phyloP scores from a whole-genome alignment of 2,329 filamentous ascomycete species.

The Microdochium trichocladiopsis region DNA sequence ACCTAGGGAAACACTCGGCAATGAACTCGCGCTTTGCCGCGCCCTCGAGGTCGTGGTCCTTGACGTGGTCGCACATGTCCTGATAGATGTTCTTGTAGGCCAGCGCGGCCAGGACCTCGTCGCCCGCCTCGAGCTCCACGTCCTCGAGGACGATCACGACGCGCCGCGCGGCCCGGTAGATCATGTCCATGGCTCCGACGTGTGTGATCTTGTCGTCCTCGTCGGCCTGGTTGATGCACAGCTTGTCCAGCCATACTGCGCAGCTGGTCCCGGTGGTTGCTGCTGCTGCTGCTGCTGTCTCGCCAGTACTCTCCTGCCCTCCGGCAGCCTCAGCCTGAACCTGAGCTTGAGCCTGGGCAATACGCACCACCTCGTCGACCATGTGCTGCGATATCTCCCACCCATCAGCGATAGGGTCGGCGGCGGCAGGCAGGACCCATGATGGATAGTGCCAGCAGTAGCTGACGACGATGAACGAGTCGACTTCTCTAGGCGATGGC shows the following conservation, averaged over 20 bases:
- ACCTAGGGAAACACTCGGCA: constrained; percentile 5
- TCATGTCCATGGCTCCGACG: constrained; percentile 11
- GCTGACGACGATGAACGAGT: constrained; percentile 12
- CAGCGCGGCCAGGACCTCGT: constrained; percentile 8
- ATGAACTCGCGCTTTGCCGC: constrained; percentile 7
- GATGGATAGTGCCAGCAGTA: constrained; percentile 16
- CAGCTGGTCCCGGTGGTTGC: background rate
- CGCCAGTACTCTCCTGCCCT: background rate
- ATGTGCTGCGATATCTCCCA: constrained; percentile 14
- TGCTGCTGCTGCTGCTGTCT: background rate
- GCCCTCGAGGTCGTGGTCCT: constrained; percentile 4
- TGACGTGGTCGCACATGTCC: constrained; percentile 6
- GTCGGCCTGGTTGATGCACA: constrained; percentile 12
- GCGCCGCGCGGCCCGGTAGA: constrained; percentile 11
- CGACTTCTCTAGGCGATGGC: background rate
- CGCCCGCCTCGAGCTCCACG: constrained; percentile 7
- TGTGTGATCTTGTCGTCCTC: constrained; percentile 5
- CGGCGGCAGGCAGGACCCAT: constrained; percentile 9
- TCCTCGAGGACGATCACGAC: constrained; percentile 14
- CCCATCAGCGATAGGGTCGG: constrained; percentile 3
- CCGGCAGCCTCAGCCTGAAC: too few relatives aligned
- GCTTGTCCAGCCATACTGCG: constrained; percentile 10
- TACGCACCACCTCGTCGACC: constrained; percentile 11
- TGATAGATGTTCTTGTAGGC: constrained; percentile 9
- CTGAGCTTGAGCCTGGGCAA: too few relatives aligned